phyloP scores from a whole-genome alignment of 2,329 filamentous ascomycete species.

The Knufia petricola region DNA sequence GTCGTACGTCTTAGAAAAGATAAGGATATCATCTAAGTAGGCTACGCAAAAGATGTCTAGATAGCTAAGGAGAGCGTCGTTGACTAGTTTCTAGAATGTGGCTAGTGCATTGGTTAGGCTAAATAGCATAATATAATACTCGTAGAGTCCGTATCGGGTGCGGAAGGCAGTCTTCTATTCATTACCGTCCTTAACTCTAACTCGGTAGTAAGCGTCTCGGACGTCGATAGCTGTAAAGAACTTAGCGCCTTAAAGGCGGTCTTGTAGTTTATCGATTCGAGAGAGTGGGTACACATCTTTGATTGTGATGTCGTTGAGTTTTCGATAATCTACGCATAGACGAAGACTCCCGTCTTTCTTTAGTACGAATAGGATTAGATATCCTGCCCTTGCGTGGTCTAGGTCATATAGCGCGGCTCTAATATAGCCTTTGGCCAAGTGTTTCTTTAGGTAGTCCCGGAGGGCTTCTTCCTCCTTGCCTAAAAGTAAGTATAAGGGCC shows the following conservation, averaged over 20 bases:
- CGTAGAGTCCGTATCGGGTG: slow-evolving; percentile 16
- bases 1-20: slow-evolving; percentile 10
- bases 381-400: too few relatives aligned
- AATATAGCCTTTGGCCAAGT: not conserved
- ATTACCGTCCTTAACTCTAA: slow-evolving; percentile 15
- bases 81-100: slow-evolving; percentile 19
- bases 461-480: not conserved
- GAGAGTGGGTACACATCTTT: slow-evolving; percentile 7
- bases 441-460: not conserved
- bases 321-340: slow-evolving; percentile 6
- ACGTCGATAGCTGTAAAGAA: slow-evolving; percentile 6
- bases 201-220: slow-evolving; percentile 11
- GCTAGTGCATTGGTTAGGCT: slow-evolving; percentile 15
- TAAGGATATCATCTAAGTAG: slow-evolving; percentile 20
- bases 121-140: slow-evolving; percentile 21
- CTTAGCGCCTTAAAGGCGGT: slow-evolving; percentile 5
- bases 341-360: slow-evolving; percentile 2
- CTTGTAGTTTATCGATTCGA: slow-evolving; percentile 7
- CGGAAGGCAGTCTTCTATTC: slow-evolving; percentile 19
- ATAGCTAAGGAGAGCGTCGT: slow-evolving; percentile 12
- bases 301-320: slow-evolving; percentile 5
- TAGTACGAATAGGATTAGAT: slow-evolving; percentile 4
- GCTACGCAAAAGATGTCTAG: slow-evolving; percentile 14
- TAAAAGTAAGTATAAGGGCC: not conserved
- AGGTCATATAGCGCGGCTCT: not conserved